Conservation (phyloP, 495 filamentous ascomycete genomes). For the Chaetomium fimeti region DNA sequence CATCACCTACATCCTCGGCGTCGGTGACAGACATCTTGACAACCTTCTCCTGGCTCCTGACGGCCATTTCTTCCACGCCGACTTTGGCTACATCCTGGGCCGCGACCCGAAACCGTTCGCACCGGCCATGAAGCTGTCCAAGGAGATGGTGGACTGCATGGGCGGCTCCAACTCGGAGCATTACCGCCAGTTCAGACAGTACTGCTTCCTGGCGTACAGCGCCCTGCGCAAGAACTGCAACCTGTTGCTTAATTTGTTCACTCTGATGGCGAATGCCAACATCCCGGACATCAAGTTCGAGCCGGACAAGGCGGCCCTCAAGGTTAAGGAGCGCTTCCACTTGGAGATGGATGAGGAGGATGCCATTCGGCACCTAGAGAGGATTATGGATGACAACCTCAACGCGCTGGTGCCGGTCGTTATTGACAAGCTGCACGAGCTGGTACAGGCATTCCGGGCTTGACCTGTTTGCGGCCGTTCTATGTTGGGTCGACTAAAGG, state of each 20-base stretch:
- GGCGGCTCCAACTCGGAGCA: constrained; percentile 75
- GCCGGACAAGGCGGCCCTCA: constrained; percentile 86
- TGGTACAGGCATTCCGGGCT: constrained; percentile 85
- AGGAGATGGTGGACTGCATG: constrained; percentile 99
- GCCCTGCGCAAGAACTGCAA: constrained; percentile 85
- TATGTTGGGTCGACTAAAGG: not conserved
- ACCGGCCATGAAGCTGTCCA: constrained; percentile 92
- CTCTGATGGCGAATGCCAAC: constrained; percentile 94
- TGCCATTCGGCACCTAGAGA: constrained; percentile 80
- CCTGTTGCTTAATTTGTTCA: constrained; percentile 93
- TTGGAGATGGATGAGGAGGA: constrained; percentile 93
- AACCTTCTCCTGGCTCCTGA: constrained; percentile 89
- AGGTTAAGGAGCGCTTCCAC: constrained; percentile 92
- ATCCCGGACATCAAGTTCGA: constrained; percentile 93
- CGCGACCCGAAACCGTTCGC: constrained; percentile 97
- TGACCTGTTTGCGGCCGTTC: constrained; percentile 36
- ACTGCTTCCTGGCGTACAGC: constrained; percentile 93
- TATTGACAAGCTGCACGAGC: constrained; percentile 90
- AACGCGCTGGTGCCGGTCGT: constrained; percentile 87
- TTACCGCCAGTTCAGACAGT: constrained; percentile 84
- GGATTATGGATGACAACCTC: constrained; percentile 82
- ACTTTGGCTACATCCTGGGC: constrained; percentile 97
- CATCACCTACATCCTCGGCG: constrained; percentile 97
- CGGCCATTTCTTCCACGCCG: constrained; percentile 96
- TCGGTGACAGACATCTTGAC: constrained; percentile 94